phyloP scores from a whole-genome alignment of 1,284 basidiomycete genomes.

The Marasmius fiardii region DNA sequence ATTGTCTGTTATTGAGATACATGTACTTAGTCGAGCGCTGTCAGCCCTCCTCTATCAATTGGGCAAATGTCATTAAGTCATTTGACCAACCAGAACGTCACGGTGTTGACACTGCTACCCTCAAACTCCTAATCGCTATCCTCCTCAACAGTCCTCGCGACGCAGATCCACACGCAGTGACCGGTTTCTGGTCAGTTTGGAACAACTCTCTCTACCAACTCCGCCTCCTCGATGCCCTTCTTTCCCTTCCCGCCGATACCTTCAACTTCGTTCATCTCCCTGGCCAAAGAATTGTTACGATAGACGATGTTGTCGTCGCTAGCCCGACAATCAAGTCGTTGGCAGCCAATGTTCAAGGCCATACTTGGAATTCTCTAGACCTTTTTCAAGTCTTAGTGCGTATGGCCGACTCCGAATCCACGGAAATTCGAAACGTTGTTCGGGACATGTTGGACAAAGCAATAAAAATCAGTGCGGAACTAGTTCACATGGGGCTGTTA shows the following conservation, averaged over 20 bases:
- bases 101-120: conserved; percentile 78
- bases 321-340: conserved; percentile 86
- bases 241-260: conserved; percentile 84
- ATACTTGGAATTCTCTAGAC: conserved; percentile 94
- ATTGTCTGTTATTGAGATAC: conserved; percentile 5
- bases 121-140: conserved; percentile 79
- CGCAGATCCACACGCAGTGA: conserved; percentile 69
- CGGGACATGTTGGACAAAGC: conserved; percentile 92
- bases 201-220: conserved; percentile 84
- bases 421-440: conserved; percentile 71
- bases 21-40: conserved; percentile 19
- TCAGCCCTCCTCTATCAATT: conserved; percentile 65
- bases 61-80: conserved; percentile 75
- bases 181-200: conserved; percentile 84
- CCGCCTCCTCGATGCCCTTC: conserved; percentile 82
- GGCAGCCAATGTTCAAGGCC: conserved; percentile 82
- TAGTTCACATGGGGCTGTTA: conserved; percentile 91
- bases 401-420: conserved; percentile 66
- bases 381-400: conserved; percentile 87
- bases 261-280: conserved; percentile 90
- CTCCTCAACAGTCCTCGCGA: conserved; percentile 72
- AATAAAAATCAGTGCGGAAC: conserved; percentile 88
- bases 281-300: conserved; percentile 76
- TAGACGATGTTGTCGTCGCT: conserved; percentile 80
- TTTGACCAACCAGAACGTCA: conserved; percentile 78